Percentiles rank a stretch among this genome's conserved stretches.
Evolutionary conservation across 2,329 filamentous ascomycete genomes (phyloP).

Genomic region (Aspergillus niger): DNA sequence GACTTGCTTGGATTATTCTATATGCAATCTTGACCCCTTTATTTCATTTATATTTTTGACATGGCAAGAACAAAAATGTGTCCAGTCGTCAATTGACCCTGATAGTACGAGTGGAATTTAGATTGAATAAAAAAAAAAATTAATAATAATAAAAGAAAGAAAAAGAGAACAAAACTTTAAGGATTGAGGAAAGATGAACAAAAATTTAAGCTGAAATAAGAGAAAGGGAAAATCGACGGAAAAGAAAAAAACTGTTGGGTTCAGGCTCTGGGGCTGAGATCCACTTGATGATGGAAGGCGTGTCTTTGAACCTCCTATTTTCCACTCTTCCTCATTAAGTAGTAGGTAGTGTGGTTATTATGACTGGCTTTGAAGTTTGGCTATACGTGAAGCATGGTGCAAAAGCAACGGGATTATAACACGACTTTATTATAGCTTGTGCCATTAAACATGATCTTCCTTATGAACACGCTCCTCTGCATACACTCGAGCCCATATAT

Average conservation of each 20-base stretch:
- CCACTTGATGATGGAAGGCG: not conserved
- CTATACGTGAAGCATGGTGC: no score
- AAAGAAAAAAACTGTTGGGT: conserved; percentile 6
- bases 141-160: no score
- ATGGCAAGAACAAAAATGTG: no score
- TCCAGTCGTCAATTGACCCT: not conserved
- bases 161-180: not conserved
- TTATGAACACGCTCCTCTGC: no score
- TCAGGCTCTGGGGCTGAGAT: conserved; percentile 11
- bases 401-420: no score
- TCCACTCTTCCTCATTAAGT: not conserved
- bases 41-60: no score
- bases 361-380: no score
- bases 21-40: not conserved
- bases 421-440: not conserved
- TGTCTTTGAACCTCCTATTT: conserved; percentile 8
- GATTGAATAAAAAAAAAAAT: not conserved
- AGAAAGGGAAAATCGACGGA: not conserved
- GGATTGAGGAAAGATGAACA: not conserved
- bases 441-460: no score
- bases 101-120: no score
- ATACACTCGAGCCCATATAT: not conserved
- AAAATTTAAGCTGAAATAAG: not conserved
- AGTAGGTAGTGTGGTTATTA: no score
- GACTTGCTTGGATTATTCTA: not conserved